Base-by-base conservation (phyloP, 176 grass and related monocot species). In the Eragrostis nindensis region DNA sequence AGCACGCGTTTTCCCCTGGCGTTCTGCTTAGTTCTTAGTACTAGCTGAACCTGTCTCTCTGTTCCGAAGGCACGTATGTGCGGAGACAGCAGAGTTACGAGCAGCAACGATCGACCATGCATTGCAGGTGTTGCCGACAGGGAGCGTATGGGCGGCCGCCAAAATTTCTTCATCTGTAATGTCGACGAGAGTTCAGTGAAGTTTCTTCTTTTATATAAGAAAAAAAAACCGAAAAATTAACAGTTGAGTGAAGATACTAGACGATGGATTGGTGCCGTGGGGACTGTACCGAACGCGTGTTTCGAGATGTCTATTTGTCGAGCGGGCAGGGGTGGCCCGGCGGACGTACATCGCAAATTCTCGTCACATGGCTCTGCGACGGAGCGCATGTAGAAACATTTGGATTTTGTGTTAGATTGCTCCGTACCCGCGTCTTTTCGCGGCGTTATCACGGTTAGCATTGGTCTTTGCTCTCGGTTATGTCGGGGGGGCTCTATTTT, bases 341-440 rank as follows among this genome's bases (percentile, higher is more conserved):
- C 60, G 46, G 62, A 57, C 18, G 57, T 67, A 24, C 59, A 24
- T 11, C 16, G 22, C 40, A 18, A 81, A 52, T 82, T 44, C 78
- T 8, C 42, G 32, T 45, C 72, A 82, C 85, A 85, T 89, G 87
- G 87, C 54, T 19, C 50, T 81, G 57, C 24, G 19, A 19, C 56
- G 43, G 56, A 22, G 72, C 75, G 55, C 46, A 73, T 69, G 84
- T 42, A 53, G 41, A 49, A n/a, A 43, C 11, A 1, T 62, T 53
- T 82, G 63, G 78, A 82, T 75, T 27, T 5, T 38, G 42, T 66
- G 48, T 50, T 67, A 60, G 25, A 49, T 64, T 76, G 52, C 17
- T 29, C 22, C 27, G 25, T 44, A 32, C 60, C 29, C 42, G 44
- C 39, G 42, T 74, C 78, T 45, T 56, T 69, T 74, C 43, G 70